These are phyloP conservation scores for Acer negundo DNA, from an alignment of 345 rosid genomes.

Conservation along the genomic window DNA sequence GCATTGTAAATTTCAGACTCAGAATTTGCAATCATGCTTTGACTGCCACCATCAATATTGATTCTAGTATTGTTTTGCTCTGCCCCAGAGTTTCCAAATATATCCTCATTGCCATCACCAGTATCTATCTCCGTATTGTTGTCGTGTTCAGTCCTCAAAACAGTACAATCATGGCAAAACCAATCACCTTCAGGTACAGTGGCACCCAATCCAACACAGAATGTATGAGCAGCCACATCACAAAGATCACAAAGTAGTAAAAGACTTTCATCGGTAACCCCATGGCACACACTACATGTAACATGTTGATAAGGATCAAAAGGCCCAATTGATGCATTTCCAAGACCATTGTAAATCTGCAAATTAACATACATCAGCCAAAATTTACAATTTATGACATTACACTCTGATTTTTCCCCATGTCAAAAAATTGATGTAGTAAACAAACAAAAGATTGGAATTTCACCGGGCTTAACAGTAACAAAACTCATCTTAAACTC, in stretches of 20 bases:
- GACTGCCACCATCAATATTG: not conserved
- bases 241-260: slow-evolving; percentile 65
- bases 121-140: slow-evolving; percentile 27
- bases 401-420: not conserved
- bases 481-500: not conserved
- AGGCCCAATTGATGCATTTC: slow-evolving; percentile 30
- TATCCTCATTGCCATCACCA: slow-evolving; percentile 12
- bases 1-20: slow-evolving; percentile 10
- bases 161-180: slow-evolving; percentile 60
- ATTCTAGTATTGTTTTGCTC: slow-evolving; percentile 27
- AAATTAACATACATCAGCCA: slow-evolving; percentile 12
- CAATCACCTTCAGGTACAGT: slow-evolving; percentile 72
- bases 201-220: slow-evolving; percentile 53
- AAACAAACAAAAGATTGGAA: not conserved
- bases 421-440: too few relatives aligned
- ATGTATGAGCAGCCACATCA: slow-evolving; percentile 57
- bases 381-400: not conserved
- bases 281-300: slow-evolving; percentile 42
- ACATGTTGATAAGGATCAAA: slow-evolving; percentile 46
- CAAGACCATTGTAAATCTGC: slow-evolving; percentile 43
- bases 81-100: slow-evolving; percentile 13
- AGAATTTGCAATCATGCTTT: not conserved
- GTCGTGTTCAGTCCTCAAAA: slow-evolving; percentile 43
- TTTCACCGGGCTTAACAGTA: not conserved
- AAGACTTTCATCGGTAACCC: slow-evolving; percentile 38